Evolutionary conservation across 352 stramenopile genomes (phyloP).

Genomic region (Phytophthora rubi): DNA sequence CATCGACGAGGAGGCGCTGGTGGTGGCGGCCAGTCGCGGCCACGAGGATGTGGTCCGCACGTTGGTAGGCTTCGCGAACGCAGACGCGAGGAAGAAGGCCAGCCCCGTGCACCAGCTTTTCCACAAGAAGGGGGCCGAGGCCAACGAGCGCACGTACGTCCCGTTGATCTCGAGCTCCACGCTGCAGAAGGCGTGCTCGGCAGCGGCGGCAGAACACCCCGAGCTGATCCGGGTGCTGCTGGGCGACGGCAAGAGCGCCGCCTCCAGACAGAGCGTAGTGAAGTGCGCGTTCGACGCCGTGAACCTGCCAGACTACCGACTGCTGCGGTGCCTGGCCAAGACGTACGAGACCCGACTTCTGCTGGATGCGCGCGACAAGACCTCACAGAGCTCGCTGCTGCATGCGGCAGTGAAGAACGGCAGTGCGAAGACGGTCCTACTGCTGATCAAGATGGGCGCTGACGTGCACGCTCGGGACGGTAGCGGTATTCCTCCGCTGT

Average conservation of each 20-base stretch:
- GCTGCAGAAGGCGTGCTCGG: slow-evolving; percentile 55
- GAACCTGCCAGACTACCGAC: slow-evolving; percentile 50
- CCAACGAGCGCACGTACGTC: slow-evolving; percentile 24
- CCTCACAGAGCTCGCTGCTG: slow-evolving; percentile 60
- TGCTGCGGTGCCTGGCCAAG: slow-evolving; percentile 63
- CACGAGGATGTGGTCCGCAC: slow-evolving; percentile 48
- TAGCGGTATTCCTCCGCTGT: slow-evolving; percentile 73
- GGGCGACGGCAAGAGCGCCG: slow-evolving; percentile 48
- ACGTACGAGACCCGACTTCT: slow-evolving; percentile 53
- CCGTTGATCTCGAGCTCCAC: slow-evolving; percentile 43
- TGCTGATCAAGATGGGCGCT: slow-evolving; percentile 66
- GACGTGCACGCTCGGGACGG: slow-evolving; percentile 72
- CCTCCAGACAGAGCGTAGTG: slow-evolving; percentile 40
- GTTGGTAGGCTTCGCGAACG: slow-evolving; percentile 46
- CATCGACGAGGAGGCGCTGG: slow-evolving; percentile 69
- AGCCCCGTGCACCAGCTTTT: slow-evolving; percentile 46
- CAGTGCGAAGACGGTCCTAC: slow-evolving; percentile 58
- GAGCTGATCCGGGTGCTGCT: slow-evolving; percentile 55
- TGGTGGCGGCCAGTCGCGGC: slow-evolving; percentile 48
- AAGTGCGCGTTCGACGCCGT: slow-evolving; percentile 60
- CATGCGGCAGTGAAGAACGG: slow-evolving; percentile 65
- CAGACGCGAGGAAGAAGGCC: slow-evolving; percentile 32
- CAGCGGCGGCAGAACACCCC: slow-evolving; percentile 52
- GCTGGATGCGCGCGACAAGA: slow-evolving; percentile 48
- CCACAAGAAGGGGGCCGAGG: slow-evolving; percentile 39